Conservation (phyloP, 306 rosid genomes). For the Dryas octopetala region DNA sequence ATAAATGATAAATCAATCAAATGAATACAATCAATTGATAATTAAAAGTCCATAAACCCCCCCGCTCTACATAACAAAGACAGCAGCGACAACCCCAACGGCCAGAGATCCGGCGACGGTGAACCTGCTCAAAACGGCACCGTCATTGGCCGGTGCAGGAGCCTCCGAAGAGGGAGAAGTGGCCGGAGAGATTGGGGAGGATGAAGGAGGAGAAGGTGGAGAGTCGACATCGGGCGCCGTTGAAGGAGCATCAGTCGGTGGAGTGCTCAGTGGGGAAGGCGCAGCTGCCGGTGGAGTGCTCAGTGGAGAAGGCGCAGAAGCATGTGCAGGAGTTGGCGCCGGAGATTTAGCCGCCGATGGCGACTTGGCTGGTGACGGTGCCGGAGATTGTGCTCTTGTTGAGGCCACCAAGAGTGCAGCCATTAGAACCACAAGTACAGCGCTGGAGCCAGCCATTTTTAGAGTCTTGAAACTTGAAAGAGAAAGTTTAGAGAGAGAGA, state of each 20-base stretch:
- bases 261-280: background rate
- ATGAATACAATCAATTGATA: background rate
- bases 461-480: no score
- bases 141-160: background rate
- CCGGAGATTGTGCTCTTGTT: no score
- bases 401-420: no score
- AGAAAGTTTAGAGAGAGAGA: no score
- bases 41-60: background rate
- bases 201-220: conserved; percentile 25
- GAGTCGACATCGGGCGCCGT: background rate
- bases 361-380: no score
- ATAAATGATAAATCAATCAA: no score
- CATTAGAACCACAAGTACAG: no score
- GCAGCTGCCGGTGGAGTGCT: no score
- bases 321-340: conserved; percentile 5
- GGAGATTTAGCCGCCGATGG: conserved; percentile 1
- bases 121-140: conserved; percentile 9
- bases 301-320: no score
- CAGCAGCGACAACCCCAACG: conserved; percentile 26
- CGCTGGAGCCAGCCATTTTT: no score
- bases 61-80: conserved; percentile 28
- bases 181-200: background rate
- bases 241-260: conserved; percentile 29
- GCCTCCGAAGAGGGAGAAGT: background rate
- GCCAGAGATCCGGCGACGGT: conserved; percentile 32